Evolutionary conservation across 2,329 filamentous ascomycete genomes (phyloP).

Genomic region (Thelonectria rubi): DNA sequence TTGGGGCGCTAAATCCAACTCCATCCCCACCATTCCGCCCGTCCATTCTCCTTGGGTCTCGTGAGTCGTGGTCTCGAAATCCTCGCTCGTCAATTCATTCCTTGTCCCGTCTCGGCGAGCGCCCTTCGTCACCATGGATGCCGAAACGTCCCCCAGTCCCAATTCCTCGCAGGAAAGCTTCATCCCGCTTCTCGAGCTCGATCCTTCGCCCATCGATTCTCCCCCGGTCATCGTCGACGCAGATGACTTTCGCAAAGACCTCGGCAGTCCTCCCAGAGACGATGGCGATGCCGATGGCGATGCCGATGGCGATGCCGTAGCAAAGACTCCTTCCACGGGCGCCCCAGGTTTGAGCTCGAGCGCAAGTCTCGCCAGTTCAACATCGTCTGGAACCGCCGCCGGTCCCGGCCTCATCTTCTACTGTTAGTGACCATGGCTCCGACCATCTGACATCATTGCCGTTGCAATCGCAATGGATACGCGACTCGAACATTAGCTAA

Average conservation of each 20-base stretch:
- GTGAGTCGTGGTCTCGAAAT: no score
- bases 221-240: slow-evolving; percentile 55
- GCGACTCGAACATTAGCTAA: slow-evolving; percentile 12
- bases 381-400: slow-evolving; percentile 26
- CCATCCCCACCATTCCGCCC: slow-evolving; percentile 31
- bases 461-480: not conserved
- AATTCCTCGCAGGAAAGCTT: slow-evolving; percentile 46
- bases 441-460: not conserved
- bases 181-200: slow-evolving; percentile 77
- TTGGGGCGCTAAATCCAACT: slow-evolving; percentile 41
- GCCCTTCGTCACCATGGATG: slow-evolving; percentile 34
- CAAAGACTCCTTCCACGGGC: slow-evolving; percentile 55
- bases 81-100: no score
- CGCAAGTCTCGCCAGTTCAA: slow-evolving; percentile 32
- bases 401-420: slow-evolving; percentile 80
- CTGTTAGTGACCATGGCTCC: slow-evolving; percentile 58
- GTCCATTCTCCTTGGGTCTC: not conserved
- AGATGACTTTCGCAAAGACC: slow-evolving; percentile 54
- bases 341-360: slow-evolving; percentile 67
- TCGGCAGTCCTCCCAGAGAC: slow-evolving; percentile 40
- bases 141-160: slow-evolving; percentile 31
- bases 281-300: slow-evolving; percentile 42
- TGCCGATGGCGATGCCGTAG: slow-evolving; percentile 44
- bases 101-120: slow-evolving; percentile 5
- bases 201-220: slow-evolving; percentile 79